Percentiles rank a stretch among this genome's conserved stretches.
Conservation (phyloP, 2,329 filamentous ascomycete species). For the Ciborinia camelliae region DNA sequence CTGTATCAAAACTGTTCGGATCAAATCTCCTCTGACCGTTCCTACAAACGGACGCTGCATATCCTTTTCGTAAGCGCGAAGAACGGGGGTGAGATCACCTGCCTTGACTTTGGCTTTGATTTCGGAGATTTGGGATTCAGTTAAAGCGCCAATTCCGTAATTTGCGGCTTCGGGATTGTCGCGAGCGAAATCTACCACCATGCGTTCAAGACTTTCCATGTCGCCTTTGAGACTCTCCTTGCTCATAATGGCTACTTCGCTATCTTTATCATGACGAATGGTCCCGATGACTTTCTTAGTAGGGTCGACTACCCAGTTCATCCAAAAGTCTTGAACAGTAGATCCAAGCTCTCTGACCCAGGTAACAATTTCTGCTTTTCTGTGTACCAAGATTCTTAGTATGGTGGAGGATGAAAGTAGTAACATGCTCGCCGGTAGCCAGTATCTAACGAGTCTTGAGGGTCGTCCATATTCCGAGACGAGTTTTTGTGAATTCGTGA, state of each 20-base stretch:
- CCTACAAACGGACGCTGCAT: slow-evolving; percentile 77
- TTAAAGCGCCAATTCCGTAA: slow-evolving; percentile 50
- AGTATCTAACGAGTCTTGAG: slow-evolving; percentile 74
- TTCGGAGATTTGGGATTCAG: slow-evolving; percentile 66
- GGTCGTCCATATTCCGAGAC: slow-evolving; percentile 71
- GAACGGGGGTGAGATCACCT: slow-evolving; percentile 87
- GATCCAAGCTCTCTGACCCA: slow-evolving; percentile 78
- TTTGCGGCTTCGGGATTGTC: slow-evolving; percentile 67
- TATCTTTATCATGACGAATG: slow-evolving; percentile 87
- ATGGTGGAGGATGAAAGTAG: slow-evolving; percentile 83
- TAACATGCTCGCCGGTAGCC: slow-evolving; percentile 71
- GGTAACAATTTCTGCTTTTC: slow-evolving; percentile 69
- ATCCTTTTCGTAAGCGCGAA: slow-evolving; percentile 88
- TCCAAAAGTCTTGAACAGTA: slow-evolving; percentile 86
- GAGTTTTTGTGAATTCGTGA: slow-evolving; percentile 51
- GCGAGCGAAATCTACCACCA: slow-evolving; percentile 94
- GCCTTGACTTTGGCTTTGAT: slow-evolving; percentile 80
- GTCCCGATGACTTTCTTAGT: slow-evolving; percentile 79
- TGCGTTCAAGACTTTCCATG: slow-evolving; percentile 86
- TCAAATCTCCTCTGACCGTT: slow-evolving; percentile 78
- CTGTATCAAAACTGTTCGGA: slow-evolving; percentile 89
- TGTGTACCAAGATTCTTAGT: slow-evolving; percentile 72
- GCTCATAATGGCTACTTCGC: slow-evolving; percentile 96
- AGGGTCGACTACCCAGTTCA: slow-evolving; percentile 93
- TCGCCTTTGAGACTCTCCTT: slow-evolving; percentile 87